These are phyloP conservation scores for Pelargonium australe DNA, from an alignment of 441 rosid species.

Conservation along the genomic window DNA sequence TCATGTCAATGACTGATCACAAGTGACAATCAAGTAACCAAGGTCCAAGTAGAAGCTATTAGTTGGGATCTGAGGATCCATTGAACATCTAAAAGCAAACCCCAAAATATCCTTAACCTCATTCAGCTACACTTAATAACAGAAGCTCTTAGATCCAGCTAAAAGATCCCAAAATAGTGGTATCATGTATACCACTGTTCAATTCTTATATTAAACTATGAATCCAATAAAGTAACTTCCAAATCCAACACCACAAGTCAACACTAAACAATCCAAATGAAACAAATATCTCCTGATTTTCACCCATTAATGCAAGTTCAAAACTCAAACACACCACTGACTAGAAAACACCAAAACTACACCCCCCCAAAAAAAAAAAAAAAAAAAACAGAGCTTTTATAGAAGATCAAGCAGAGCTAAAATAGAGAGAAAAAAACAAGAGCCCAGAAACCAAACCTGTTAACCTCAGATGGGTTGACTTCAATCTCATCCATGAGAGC, in stretches of 20 bases:
- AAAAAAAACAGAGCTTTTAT: not conserved
- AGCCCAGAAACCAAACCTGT: slow-evolving; percentile 27
- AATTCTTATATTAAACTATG: not conserved
- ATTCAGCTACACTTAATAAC: not conserved
- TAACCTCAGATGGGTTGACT: slow-evolving; percentile 19
- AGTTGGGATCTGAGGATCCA: not conserved
- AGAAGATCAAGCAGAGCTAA: too few relatives aligned
- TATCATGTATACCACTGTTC: not conserved
- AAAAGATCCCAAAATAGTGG: not conserved
- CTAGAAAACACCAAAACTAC: not conserved
- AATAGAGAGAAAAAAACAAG: not conserved
- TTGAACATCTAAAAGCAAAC: not conserved
- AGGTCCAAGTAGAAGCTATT: not conserved
- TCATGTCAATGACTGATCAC: not conserved
- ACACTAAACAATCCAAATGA: not conserved
- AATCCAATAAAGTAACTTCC: not conserved
- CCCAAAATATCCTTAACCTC: not conserved
- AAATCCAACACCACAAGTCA: not conserved
- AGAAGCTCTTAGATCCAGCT: not conserved
- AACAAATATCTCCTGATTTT: not conserved
- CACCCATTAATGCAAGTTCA: not conserved
- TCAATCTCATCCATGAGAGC: slow-evolving; percentile 27
- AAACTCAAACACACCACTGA: not conserved
- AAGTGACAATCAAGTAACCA: not conserved
- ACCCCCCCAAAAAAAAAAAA: too few relatives aligned